Percentiles rank a stretch among this genome's conserved stretches.
phyloP scores from a whole-genome alignment of 306 rosid genomes.

The Oxytropis ochrocephala region DNA sequence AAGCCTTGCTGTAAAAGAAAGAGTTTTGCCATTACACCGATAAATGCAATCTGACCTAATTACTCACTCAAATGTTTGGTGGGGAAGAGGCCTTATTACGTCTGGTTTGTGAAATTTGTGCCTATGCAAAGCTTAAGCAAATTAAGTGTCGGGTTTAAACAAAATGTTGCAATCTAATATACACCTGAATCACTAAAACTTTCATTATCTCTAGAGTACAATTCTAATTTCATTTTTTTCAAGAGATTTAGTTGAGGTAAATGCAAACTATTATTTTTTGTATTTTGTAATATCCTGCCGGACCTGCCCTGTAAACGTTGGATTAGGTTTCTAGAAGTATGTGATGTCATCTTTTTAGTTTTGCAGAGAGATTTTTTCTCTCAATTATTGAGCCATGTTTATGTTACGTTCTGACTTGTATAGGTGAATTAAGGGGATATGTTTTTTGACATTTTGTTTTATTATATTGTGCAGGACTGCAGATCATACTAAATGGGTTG shows the following conservation, averaged over 20 bases:
- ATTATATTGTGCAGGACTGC: constrained; percentile 38
- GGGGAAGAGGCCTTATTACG: background rate
- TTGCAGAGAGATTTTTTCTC: background rate
- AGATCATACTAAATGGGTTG: constrained; percentile 53
- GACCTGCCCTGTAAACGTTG: background rate
- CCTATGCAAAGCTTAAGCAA: background rate
- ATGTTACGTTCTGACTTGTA: background rate
- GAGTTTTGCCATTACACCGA: background rate
- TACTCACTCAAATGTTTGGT: background rate
- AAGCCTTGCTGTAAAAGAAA: background rate
- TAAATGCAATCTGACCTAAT: background rate
- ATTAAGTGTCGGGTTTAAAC: background rate
- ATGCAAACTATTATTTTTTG: background rate
- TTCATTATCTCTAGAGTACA: background rate
- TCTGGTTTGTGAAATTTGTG: background rate
- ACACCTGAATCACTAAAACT: background rate
- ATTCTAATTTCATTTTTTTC: background rate
- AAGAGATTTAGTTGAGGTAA: background rate
- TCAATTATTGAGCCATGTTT: background rate
- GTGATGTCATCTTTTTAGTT: background rate
- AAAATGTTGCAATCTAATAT: background rate
- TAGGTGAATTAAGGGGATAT: background rate
- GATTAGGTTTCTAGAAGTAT: background rate
- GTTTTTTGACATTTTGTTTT: constrained; percentile 3
- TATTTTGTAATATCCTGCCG: background rate